Base-by-base conservation (phyloP, 2,329 filamentous ascomycete genomes). In the Monosporascus sp. region DNA sequence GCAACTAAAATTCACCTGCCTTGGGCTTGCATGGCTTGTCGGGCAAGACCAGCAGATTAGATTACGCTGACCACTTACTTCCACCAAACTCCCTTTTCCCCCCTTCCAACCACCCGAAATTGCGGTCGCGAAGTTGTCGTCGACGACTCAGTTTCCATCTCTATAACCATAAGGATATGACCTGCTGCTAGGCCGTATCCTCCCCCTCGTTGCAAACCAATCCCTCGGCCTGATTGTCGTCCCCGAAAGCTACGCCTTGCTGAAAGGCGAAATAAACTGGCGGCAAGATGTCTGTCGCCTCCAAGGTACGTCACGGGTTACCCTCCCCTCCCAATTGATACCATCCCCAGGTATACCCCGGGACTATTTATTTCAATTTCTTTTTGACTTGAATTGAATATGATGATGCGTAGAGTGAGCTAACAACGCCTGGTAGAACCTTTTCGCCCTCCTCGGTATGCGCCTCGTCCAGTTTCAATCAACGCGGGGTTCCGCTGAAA, bases 401-500 rank as follows among this genome's bases (percentile, higher is more conserved):
- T 34, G 31, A 14, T 14, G 31, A 5, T 14, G 9, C 9, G 31
- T 34, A 9, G 31, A 34, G 31, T 34, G 31, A 14, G 62, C 68
- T 70, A 63, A 70, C 56, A 26, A 19, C 52, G 48, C 47, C 57
- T 45, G 41, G 26, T 65, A 97, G 94, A 99, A 99, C 84, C 87
- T 90, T 72, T 97, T 90, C 84, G 93, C 94, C 84, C 87, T 96
- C 81, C 91, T 99, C 84, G 93, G 94, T 97, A 96, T 70, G 76
- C 71, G 63, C 59, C 59, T 61, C 59, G 60, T 57, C 62, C 55
- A 56, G 52, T n/a, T 48, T 55, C 56, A 43, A 11, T 43, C 40
- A 11, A 43, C 11, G 40, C 40, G 40, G 11, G 19, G 11, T 24
- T 54, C 56, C 58, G 45, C 51, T 59, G 59, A 63, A 63, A 59